Base-by-base conservation (phyloP, 306 rosid species). In the Elaeagnus macrophylla region DNA sequence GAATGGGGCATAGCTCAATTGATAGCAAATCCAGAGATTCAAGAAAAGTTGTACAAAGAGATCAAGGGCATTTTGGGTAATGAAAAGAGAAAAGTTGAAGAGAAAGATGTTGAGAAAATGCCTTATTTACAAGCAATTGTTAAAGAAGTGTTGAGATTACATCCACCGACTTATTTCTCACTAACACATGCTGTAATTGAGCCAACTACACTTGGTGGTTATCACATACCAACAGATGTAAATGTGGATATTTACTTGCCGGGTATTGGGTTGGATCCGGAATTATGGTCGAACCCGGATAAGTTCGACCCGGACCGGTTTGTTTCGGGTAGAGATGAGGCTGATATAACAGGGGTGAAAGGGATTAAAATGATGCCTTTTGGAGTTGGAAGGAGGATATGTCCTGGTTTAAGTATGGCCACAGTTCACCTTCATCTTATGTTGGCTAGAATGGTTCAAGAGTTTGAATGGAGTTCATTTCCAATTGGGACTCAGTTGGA, bases 381-480 rank as follows among this genome's bases (percentile, higher is more conserved):
- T 14, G 94, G 97, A 0, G 85, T 68, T 1, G 97, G 97, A 12
- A 76, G 97, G 53, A 80, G 97, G 69, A 84, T 90, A 5, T 90
- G 97, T 48, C 97, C 97, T 3, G 97, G 95, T 7, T 65, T 90
- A 76, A 75, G 60, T 7, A 79, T 90, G 88, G 97, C 80, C 18
- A 90, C 95, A 0, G 73, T 83, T 11, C 97, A 90, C 57, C 51
- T 86, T 50, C 80, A 80, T 42, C 72, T 90, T 12, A 83, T 82
- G 91, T 41, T 90, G 39, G 97, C 94, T 0, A 79, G 96, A 47
- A 86, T 91, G 97, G 81, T 86, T 37, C 97, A 91, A 49, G 97
- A 86, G 36, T 91, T 91, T 48, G 84, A 86, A 55, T 91, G 97
- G 97, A 66, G 70, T 20, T 72, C 80, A 1, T 72, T 67, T 51